Percentiles rank a stretch among this genome's conserved stretches.
Conservation (phyloP, 2,329 filamentous ascomycete species). For the Paecilomyces dactylethromorphus region DNA sequence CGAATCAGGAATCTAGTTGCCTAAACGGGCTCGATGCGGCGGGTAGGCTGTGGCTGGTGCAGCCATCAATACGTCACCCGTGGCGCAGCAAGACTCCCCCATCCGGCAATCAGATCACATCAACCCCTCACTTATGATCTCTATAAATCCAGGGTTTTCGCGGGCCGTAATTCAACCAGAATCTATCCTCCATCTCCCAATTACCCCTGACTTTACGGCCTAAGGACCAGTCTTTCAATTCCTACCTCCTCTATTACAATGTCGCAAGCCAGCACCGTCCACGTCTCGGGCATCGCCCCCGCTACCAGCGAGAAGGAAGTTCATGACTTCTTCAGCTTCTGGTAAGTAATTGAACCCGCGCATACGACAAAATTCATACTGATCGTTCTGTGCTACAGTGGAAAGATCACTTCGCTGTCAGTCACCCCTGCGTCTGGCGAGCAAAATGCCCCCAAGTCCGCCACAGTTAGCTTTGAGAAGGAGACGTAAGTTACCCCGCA, state of each 20-base stretch:
- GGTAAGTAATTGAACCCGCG: conserved; percentile 46
- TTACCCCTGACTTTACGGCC: neutral
- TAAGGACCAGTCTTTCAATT: neutral
- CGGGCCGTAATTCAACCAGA: neutral
- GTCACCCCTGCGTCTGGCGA: conserved; percentile 55
- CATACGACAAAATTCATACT: neutral
- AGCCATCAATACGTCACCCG: conserved; percentile 25
- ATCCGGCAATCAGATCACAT: neutral
- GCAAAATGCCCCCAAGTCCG: conserved; percentile 63
- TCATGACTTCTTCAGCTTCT: conserved; percentile 95
- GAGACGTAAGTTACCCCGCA: conserved; percentile 55
- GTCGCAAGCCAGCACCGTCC: conserved; percentile 59
- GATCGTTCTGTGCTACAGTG: conserved; percentile 47
- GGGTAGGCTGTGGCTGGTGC: conserved; percentile 21
- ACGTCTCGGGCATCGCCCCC: conserved; percentile 82
- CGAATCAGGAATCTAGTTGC: neutral
- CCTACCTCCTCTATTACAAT: conserved; percentile 32
- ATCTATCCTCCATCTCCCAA: neutral
- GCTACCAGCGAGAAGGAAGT: conserved; percentile 85
- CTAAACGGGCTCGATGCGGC: neutral
- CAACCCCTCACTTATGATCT: neutral
- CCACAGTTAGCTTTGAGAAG: conserved; percentile 95
- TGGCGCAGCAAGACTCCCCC: conserved; percentile 19
- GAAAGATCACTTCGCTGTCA: conserved; percentile 82
- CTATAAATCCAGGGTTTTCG: neutral